A percentile compares a stretch with the other conserved stretches of the same genome.
phyloP scores from a whole-genome alignment of 805 yeast species.

The Saturnispora quitensis region DNA sequence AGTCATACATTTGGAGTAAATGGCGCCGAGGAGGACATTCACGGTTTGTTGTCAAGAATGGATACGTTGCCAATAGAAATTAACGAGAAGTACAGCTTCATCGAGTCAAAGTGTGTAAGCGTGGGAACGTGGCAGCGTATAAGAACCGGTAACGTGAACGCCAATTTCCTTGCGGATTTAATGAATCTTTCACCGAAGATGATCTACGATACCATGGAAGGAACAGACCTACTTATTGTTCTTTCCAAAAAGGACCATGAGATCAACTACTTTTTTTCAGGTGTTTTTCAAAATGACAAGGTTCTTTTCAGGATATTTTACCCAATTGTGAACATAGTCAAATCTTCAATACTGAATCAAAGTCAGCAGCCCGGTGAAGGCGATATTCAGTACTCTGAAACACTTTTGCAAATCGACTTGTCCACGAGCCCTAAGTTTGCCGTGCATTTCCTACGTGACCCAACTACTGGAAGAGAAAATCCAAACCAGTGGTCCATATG shows the following conservation, averaged over 20 bases:
- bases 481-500: constrained; percentile 71
- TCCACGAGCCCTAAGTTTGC: constrained; percentile 66
- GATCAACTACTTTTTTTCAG: constrained; percentile 70
- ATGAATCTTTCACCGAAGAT: constrained; percentile 62
- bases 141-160: constrained; percentile 48
- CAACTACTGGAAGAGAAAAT: constrained; percentile 34
- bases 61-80: constrained; percentile 38
- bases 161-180: constrained; percentile 34
- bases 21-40: constrained; percentile 9
- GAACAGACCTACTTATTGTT: constrained; percentile 63
- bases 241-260: constrained; percentile 63
- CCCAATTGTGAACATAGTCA: constrained; percentile 51
- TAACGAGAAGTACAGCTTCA: constrained; percentile 56
- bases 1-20: background rate
- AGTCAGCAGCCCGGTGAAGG: constrained; percentile 18
- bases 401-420: constrained; percentile 27
- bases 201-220: constrained; percentile 52
- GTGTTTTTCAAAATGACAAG: constrained; percentile 56
- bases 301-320: constrained; percentile 66
- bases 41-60: constrained; percentile 14
- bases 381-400: constrained; percentile 30
- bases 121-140: constrained; percentile 80
- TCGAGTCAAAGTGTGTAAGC: constrained; percentile 58
- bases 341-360: constrained; percentile 46
- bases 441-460: constrained; percentile 57